These are phyloP conservation scores for Tylopilus sp. DNA, from an alignment of 1,284 basidiomycete genomes.

Conservation along the genomic window DNA sequence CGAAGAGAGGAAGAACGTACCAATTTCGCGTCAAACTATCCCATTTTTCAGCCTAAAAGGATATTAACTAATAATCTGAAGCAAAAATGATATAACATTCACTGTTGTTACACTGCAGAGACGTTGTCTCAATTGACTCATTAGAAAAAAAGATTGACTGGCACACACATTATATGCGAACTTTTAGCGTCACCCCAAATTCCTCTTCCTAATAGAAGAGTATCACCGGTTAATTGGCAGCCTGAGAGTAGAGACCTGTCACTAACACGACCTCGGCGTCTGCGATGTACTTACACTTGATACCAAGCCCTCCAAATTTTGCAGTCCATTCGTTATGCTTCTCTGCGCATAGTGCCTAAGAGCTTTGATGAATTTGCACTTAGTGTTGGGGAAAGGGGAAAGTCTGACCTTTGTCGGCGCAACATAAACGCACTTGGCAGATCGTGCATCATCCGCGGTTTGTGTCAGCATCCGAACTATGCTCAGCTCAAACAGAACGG, in stretches of 20 bases:
- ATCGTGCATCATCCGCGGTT: conserved; percentile 46
- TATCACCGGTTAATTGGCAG: conserved; percentile 92
- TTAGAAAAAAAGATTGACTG: conserved; percentile 15
- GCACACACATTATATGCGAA: conserved; percentile 74
- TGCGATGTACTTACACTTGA: conserved; percentile 64
- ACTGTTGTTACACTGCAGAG: conserved; percentile 75
- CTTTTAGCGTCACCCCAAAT: conserved; percentile 75
- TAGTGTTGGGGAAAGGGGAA: conserved; percentile 7
- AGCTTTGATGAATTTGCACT: no score
- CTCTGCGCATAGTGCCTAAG: conserved; percentile 87
- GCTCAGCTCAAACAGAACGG: conserved; percentile 90
- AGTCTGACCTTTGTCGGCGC: conserved; percentile 87
- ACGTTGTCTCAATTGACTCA: conserved; percentile 13
- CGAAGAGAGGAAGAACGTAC: conserved; percentile 60
- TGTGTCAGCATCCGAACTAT: conserved; percentile 78
- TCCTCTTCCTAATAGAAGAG: conserved; percentile 63
- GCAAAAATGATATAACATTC: conserved; percentile 19
- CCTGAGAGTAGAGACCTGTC: conserved; percentile 53
- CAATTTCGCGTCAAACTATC: conserved; percentile 88
- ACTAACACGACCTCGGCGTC: neutral
- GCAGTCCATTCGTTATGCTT: conserved; percentile 81
- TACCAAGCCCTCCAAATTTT: conserved; percentile 77
- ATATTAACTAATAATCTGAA: conserved; percentile 17
- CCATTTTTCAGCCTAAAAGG: conserved; percentile 87
- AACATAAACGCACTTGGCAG: conserved; percentile 85